These are phyloP conservation scores for Pontederia paniculata DNA, from an alignment of 176 grass and related monocot species.

Conservation along the genomic window DNA sequence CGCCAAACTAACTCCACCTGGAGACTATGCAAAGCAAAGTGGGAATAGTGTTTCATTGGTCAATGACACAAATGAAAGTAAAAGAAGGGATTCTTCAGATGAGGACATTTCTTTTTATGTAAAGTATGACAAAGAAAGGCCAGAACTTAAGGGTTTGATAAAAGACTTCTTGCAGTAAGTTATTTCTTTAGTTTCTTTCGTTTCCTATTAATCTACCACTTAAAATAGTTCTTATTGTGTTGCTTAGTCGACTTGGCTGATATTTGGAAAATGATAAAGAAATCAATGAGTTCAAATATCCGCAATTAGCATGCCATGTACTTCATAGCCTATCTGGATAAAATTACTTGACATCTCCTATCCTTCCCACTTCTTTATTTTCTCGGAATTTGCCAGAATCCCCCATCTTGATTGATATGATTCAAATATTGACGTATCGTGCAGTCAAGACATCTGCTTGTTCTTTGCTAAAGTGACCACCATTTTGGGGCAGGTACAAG, in stretches of 20 bases:
- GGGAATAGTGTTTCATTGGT: conserved; percentile 44
- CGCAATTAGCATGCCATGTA: too few species aligned
- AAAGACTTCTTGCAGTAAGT: conserved; percentile 74
- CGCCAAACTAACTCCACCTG: conserved; percentile 38
- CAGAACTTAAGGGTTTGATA: conserved; percentile 81
- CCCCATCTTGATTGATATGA: too few species aligned
- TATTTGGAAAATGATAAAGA: too few species aligned
- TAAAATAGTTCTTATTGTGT: not conserved
- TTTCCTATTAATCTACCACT: not conserved
- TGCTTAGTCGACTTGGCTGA: too few species aligned
- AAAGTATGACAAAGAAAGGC: conserved; percentile 77
- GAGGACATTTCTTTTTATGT: conserved; percentile 66
- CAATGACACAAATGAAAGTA: conserved; percentile 27
- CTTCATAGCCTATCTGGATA: too few species aligned
- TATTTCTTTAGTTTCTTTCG: not conserved
- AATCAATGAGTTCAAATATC: too few species aligned
- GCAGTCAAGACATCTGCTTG: too few species aligned
- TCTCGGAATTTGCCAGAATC: too few species aligned
- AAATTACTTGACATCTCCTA: too few species aligned
- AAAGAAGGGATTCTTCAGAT: conserved; percentile 47
- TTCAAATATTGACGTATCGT: too few species aligned
- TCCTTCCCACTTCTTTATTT: too few species aligned
- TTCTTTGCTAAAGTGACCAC: too few species aligned
- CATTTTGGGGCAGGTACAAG: conserved; percentile 39
- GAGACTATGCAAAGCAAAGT: conserved; percentile 44